These are phyloP conservation scores for Grosmannia serpens DNA, from an alignment of 2,329 filamentous ascomycete genomes.

Conservation along the genomic window DNA sequence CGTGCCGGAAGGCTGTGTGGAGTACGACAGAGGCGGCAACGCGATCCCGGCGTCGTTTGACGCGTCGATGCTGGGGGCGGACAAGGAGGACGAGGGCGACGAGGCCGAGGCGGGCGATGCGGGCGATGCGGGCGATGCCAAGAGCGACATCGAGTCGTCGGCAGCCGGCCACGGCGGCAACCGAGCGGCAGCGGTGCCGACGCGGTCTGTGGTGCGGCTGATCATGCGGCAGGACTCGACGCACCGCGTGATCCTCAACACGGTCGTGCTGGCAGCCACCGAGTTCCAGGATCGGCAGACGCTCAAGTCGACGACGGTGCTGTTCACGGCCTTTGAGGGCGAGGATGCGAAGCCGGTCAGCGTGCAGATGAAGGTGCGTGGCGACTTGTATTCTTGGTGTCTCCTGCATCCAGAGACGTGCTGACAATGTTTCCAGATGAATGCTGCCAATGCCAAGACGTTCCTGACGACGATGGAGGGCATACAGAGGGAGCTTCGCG, in stretches of 20 bases:
- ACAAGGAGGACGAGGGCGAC: slow-evolving; percentile 16
- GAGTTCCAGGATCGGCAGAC: slow-evolving; percentile 67
- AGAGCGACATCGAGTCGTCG: neutral
- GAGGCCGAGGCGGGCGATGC: slow-evolving; percentile 17
- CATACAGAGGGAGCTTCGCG: slow-evolving; percentile 37
- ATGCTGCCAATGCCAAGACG: slow-evolving; percentile 37
- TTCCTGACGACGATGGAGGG: slow-evolving; percentile 38
- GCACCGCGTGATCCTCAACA: slow-evolving; percentile 77
- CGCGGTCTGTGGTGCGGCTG: slow-evolving; percentile 52
- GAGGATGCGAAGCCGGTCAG: slow-evolving; percentile 41
- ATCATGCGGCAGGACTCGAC: slow-evolving; percentile 89
- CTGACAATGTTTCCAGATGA: slow-evolving; percentile 30
- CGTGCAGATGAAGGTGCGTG: slow-evolving; percentile 48
- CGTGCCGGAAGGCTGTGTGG: slow-evolving; percentile 46
- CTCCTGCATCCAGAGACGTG: neutral
- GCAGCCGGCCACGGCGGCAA: neutral
- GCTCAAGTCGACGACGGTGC: slow-evolving; percentile 57
- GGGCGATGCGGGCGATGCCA: slow-evolving; percentile 6
- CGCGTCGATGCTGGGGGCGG: slow-evolving; percentile 10
- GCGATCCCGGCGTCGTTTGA: slow-evolving; percentile 14
- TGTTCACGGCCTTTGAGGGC: slow-evolving; percentile 53
- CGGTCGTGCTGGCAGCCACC: slow-evolving; percentile 66
- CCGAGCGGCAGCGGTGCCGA: slow-evolving; percentile 3
- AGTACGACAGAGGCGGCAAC: slow-evolving; percentile 33
- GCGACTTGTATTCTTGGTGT: neutral